These are phyloP conservation scores for Rhodotorula sp. DNA, from an alignment of 1,284 basidiomycete genomes.

Conservation along the genomic window DNA sequence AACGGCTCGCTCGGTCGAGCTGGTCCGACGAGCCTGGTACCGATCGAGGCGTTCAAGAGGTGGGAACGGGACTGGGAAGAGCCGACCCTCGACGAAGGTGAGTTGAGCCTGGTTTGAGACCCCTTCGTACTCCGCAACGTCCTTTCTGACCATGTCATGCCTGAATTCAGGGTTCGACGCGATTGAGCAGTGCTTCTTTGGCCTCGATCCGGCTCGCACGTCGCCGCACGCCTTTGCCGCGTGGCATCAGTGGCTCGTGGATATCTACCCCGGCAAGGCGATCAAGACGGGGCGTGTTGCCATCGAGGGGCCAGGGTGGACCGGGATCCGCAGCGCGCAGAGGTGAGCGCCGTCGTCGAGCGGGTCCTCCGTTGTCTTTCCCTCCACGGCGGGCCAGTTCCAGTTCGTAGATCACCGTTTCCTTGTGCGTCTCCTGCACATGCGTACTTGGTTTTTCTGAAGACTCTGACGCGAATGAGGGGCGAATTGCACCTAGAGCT, in stretches of 20 bases:
- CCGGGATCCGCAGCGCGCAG: too few relatives aligned
- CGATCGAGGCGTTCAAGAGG: neutral
- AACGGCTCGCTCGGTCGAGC: neutral
- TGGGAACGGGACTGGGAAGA: slow-evolving; percentile 6
- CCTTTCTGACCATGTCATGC: neutral
- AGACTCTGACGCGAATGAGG: too few relatives aligned
- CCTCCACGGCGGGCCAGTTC: too few relatives aligned
- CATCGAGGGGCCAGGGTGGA: neutral
- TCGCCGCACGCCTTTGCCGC: neutral
- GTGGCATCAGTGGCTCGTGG: slow-evolving; percentile 8
- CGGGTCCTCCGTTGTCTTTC: too few relatives aligned
- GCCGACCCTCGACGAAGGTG: slow-evolving; percentile 1
- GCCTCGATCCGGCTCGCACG: neutral
- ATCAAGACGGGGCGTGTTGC: slow-evolving; percentile 9
- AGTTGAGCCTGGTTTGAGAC: neutral
- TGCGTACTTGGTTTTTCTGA: too few relatives aligned
- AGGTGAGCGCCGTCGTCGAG: too few relatives aligned
- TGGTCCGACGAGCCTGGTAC: neutral
- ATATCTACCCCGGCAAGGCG: slow-evolving; percentile 14
- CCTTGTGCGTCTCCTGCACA: too few relatives aligned
- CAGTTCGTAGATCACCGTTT: too few relatives aligned
- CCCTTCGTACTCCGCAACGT: too few relatives aligned
- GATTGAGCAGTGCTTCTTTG: neutral
- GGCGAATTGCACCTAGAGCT: neutral
- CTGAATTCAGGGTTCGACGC: slow-evolving; percentile 4